Evolutionary conservation across 176 grass and related monocot genomes (phyloP).

Genomic region (Avena sativa): DNA sequence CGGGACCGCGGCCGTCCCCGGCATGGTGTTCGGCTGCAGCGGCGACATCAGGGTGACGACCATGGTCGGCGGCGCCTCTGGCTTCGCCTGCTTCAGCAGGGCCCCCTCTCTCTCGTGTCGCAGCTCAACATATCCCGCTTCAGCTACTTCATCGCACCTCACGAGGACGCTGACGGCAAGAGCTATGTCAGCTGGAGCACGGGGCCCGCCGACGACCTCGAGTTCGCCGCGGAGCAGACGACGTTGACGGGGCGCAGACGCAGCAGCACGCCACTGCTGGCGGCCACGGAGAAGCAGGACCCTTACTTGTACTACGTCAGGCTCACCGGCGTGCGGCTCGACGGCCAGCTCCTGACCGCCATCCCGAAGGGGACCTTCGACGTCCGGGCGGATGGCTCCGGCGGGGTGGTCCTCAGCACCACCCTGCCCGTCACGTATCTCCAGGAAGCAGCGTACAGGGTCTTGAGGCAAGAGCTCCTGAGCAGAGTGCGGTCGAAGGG

Average conservation of each 20-base stretch:
- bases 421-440: slow-evolving; percentile 36
- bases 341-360: neutral
- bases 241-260: no score
- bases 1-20: neutral
- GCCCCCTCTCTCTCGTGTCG: neutral
- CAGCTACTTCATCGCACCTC: neutral
- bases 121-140: neutral
- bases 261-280: neutral
- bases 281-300: neutral
- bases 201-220: no score
- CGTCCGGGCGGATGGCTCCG: slow-evolving; percentile 17
- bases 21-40: slow-evolving; percentile 1
- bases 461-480: neutral
- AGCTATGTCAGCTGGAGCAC: neutral
- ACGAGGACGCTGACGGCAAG: neutral
- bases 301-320: neutral
- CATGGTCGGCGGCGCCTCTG: neutral
- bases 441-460: slow-evolving; percentile 20
- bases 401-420: slow-evolving; percentile 39
- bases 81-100: neutral
- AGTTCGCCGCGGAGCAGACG: no score
- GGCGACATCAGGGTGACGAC: neutral
- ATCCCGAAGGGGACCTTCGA: neutral
- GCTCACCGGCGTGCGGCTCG: neutral
- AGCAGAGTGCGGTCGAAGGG: neutral